Evolutionary conservation across 2,329 filamentous ascomycete genomes (phyloP).

Genomic region (Botrytis fabae): DNA sequence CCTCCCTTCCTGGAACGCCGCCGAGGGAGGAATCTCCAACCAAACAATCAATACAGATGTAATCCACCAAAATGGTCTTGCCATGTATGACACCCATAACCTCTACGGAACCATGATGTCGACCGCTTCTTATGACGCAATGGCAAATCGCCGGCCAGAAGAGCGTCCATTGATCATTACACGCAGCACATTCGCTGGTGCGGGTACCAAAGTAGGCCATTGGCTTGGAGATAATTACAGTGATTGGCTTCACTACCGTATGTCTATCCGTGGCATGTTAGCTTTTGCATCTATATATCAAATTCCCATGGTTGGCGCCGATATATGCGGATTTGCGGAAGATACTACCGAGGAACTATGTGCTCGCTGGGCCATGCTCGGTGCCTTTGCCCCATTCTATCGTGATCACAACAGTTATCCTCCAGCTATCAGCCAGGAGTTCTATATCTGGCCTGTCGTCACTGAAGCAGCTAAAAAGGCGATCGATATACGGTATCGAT

Average conservation of each 20-base stretch:
- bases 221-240: slow-evolving; percentile 62
- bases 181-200: slow-evolving; percentile 72
- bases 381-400: slow-evolving; percentile 74
- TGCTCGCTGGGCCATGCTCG: slow-evolving; percentile 72
- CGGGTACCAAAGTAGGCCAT: slow-evolving; percentile 62
- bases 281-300: slow-evolving; percentile 66
- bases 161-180: slow-evolving; percentile 72
- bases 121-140: slow-evolving; percentile 60
- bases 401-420: slow-evolving; percentile 66
- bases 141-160: slow-evolving; percentile 63
- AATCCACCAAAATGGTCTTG: slow-evolving; percentile 64
- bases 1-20: slow-evolving; percentile 46
- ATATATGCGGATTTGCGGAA: slow-evolving; percentile 74
- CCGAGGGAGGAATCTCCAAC: slow-evolving; percentile 51
- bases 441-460: slow-evolving; percentile 68
- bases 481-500: slow-evolving; percentile 70
- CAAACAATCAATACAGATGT: slow-evolving; percentile 67
- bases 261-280: slow-evolving; percentile 59
- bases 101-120: slow-evolving; percentile 79
- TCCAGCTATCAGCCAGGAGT: slow-evolving; percentile 62
- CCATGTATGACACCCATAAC: slow-evolving; percentile 76
- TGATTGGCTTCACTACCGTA: slow-evolving; percentile 59
- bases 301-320: slow-evolving; percentile 67
- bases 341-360: slow-evolving; percentile 69
- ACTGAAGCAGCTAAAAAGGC: slow-evolving; percentile 64